These are phyloP conservation scores for Laguncularia racemosa DNA, from an alignment of 345 rosid genomes.

Conservation along the genomic window DNA sequence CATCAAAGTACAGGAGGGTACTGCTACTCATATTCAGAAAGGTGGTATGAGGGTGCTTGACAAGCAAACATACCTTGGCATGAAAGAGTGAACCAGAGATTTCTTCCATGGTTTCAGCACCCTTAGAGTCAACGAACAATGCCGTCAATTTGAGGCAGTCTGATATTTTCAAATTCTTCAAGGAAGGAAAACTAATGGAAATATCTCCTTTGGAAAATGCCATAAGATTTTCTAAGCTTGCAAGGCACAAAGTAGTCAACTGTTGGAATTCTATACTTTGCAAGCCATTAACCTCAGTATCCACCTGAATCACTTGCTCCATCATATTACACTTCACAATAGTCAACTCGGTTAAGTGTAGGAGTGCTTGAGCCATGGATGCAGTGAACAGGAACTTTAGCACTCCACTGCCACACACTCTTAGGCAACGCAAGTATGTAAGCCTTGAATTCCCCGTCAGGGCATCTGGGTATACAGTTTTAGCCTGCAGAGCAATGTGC, in stretches of 20 bases:
- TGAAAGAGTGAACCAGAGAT: too few relatives aligned
- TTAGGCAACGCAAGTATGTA: not conserved
- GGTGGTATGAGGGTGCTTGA: too few relatives aligned
- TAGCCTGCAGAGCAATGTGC: not conserved
- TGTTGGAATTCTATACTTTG: not conserved
- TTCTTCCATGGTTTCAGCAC: too few relatives aligned
- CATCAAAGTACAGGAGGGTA: too few relatives aligned
- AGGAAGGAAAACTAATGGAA: not conserved
- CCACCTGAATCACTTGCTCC: not conserved
- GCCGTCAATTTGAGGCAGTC: not conserved
- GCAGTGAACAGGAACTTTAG: not conserved
- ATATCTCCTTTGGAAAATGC: too few relatives aligned
- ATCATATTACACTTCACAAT: not conserved
- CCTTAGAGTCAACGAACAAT: not conserved
- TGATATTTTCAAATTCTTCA: not conserved
- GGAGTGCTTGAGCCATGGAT: not conserved
- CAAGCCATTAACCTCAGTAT: not conserved
- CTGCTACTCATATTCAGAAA: too few relatives aligned
- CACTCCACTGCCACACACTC: not conserved
- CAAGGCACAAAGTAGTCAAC: not conserved
- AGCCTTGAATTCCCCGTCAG: not conserved
- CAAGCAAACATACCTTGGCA: too few relatives aligned
- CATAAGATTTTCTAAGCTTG: not conserved
- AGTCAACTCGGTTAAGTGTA: not conserved
- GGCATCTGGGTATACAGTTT: not conserved